Percentiles rank a stretch among this genome's conserved stretches.
phyloP scores from a whole-genome alignment of 306 rosid genomes.

The Nissolia schottii region DNA sequence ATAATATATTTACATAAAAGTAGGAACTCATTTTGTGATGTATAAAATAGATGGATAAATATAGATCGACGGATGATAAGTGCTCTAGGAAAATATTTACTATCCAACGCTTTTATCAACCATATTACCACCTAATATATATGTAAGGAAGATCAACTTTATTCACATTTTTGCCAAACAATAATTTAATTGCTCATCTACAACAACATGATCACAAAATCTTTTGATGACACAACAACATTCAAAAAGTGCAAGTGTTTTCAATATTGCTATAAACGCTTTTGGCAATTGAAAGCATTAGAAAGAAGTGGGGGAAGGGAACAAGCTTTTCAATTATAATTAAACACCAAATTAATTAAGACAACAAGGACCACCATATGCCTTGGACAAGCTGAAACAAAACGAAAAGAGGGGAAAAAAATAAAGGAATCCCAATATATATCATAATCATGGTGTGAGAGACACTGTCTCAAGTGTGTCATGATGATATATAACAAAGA shows the following conservation, averaged over 20 bases:
- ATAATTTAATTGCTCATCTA: neutral
- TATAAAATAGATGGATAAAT: too few species aligned
- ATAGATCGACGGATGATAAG: too few species aligned
- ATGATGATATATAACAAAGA: neutral
- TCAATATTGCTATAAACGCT: neutral
- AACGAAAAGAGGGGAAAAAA: slow-evolving; percentile 2
- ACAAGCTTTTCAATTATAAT: neutral
- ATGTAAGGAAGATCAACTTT: neutral
- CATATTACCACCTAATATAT: neutral
- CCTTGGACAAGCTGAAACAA: neutral
- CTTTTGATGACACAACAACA: neutral
- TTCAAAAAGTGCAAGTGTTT: neutral
- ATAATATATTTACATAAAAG: too few species aligned
- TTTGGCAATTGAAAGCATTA: neutral
- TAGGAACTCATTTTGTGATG: too few species aligned
- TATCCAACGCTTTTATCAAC: neutral
- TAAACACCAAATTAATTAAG: neutral
- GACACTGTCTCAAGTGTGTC: neutral
- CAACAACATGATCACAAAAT: neutral
- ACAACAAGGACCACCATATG: slow-evolving; percentile 10
- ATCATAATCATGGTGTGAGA: slow-evolving; percentile 10
- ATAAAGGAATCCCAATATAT: slow-evolving; percentile 10
- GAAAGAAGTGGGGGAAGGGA: neutral
- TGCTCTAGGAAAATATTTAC: neutral
- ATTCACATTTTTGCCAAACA: neutral